Evolutionary conservation across 2,329 filamentous ascomycete species (phyloP), one percentile per base, ranked within the genome.

Genomic region (Epichloe amarillans): DNA sequence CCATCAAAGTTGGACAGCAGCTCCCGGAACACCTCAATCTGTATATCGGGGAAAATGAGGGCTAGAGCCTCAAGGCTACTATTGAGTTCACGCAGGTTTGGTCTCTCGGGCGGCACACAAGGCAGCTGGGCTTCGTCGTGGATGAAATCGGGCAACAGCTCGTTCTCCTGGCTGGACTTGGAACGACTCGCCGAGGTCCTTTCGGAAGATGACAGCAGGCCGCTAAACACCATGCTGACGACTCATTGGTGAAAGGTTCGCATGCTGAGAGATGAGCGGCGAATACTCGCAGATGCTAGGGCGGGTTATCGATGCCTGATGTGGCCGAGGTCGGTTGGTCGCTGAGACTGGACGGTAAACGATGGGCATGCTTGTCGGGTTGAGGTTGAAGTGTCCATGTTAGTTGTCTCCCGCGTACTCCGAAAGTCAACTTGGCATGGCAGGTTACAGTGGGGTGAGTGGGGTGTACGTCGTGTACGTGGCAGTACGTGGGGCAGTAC

Each of bases 11-110:
- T 84, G 39, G 75, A 69, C 46, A 93, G 78, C 77, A 93, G 86
- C 69, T 91, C 86, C 43, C 86, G 79, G 62, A 93, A 88, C 17
- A 90, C 86, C 57, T 90, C 85, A 53, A 86, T 74, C 65, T 88
- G 84, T n/a, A 90, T 73, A 65, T 90, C 80, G 30, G 87, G 87
- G 57, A 93, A 93, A 8, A 90, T 75, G 46, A 79, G 79, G 21
- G 81, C 79, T 42, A 93, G 76, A 12, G 76, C 79, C 53, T 79
- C 77, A 55, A 93, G 78, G 58, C 80, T 76, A 47, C 72, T 72
- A 68, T 91, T 91, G 46, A 91, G 74, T 52, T 84, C 79, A 56
- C 77, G 73, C 23, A 89, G 72, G 58, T 88, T 77, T 39, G 78
- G 76, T 37, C 76, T 69, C 53, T 83, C 78, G 56, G 70, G 68